Base-by-base conservation (phyloP, 306 rosid genomes). In the Sesbania bispinosa region DNA sequence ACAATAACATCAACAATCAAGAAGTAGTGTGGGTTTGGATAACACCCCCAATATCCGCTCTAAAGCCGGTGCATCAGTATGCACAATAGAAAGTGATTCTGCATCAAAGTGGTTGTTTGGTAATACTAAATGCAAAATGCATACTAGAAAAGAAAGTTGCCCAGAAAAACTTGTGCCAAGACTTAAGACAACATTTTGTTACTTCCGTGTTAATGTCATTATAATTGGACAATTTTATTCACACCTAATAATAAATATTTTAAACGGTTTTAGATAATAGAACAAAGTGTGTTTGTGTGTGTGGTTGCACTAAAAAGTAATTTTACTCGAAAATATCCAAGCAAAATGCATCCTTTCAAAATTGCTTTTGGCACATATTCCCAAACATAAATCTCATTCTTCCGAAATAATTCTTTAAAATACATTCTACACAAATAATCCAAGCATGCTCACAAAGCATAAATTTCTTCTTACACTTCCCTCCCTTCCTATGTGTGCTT, bases 61-160 rank as follows among this genome's bases (percentile, higher is more conserved):
- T n/a, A n/a, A n/a, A n/a, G n/a, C n/a, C n/a, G n/a, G n/a, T n/a
- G n/a, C n/a, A n/a, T n/a, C n/a, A n/a, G n/a, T n/a, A n/a, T n/a
- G n/a, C n/a, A n/a, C n/a, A n/a, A n/a, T n/a, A n/a, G n/a, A n/a
- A n/a, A n/a, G n/a, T n/a, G n/a, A n/a, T n/a, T n/a, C n/a, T n/a
- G n/a, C n/a, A n/a, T n/a, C n/a, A n/a, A n/a, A n/a, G n/a, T n/a
- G 50, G 30, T 18, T 33, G 42, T 38, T 58, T 23, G 14, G 50
- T 27, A 57, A 65, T 38, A 74, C 52, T 47, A 72, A 72, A 72
- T 19, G 48, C 9, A 72, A 65, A 79, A 65, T 47, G 71, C 14
- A 66, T 48, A 36, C 41, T 13, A 39, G 33, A 66, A 79, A 51
- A 35, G 35, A 60, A 58, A 73, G 60, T 73, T 29, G 24, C 51